Evolutionary conservation across 2,329 filamentous ascomycete genomes (phyloP), one percentile per base, ranked within the genome.

Genomic region (Calcarisporium arbuscula): DNA sequence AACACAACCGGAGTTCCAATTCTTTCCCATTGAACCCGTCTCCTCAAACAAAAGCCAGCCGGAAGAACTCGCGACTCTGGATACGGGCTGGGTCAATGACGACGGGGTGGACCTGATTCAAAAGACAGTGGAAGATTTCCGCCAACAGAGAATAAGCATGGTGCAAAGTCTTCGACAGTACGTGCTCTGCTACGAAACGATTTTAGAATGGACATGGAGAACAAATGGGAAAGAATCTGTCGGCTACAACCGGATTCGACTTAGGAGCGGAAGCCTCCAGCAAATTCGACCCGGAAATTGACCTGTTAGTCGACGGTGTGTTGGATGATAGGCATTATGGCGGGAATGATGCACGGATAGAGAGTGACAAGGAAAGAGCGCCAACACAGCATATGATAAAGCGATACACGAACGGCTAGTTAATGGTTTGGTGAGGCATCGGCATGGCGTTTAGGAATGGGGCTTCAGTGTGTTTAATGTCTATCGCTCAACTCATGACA

Each of bases 121-220:
- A 42, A 80, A 79, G 54, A 92, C 89, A 0, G 90, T 98, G 2
- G 84, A 92, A 48, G 88, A 95, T 49, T 95, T 98, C 58, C 72
- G 92, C 37, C 68, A 74, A 31, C 92, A 98, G 63, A 70, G 92
- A 45, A 64, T 95, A 15, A 95, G 88, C 60, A 98, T 96, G 89
- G 90, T 98, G 28, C 92, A 96, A 61, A 95, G 84, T 50, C 64
- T 96, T 38, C 72, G 86, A 41, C 92, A 98, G 57, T 96, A 84
- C 62, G 90, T 95, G 32, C 76, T 98, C 21, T 98, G 92, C 59
- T 98, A 98, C 58, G 92, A 98, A 65, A 94, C 85, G 26, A 73
- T 96, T 6, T 65, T 94, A 35, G 90, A 96, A 60, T 98, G 90
- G 88, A 60, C 48, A 61, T 72, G 43, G 49, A 67, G 25, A 64